phyloP scores from a whole-genome alignment of 1,284 basidiomycete species.

The Xerocomus amazonicus region DNA sequence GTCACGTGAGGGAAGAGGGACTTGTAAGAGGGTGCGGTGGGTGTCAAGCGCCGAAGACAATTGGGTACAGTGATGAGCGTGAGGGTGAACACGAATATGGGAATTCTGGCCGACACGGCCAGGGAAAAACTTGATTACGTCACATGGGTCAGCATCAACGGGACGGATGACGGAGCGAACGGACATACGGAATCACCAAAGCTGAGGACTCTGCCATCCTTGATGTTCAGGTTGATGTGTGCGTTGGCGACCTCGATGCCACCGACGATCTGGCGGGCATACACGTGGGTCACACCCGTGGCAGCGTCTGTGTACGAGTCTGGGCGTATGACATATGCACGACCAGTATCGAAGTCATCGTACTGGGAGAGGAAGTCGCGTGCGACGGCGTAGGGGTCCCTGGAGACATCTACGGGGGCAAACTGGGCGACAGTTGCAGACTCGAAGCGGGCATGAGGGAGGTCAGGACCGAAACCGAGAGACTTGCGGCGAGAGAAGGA shows the following conservation, averaged over 20 bases:
- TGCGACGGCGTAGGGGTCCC: conserved; percentile 59
- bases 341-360: conserved; percentile 31
- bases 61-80: conserved; percentile 53
- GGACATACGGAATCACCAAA: conserved; percentile 74
- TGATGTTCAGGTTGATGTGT: conserved; percentile 88
- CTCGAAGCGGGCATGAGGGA: conserved; percentile 68
- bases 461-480: conserved; percentile 73
- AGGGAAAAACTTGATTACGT: conserved; percentile 55
- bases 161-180: conserved; percentile 13
- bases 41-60: conserved; percentile 35
- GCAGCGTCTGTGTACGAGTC: conserved; percentile 85
- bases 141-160: conserved; percentile 15
- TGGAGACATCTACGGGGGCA: conserved; percentile 33
- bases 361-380: conserved; percentile 49
- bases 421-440: conserved; percentile 38
- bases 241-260: conserved; percentile 86
- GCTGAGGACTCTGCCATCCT: conserved; percentile 74
- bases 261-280: conserved; percentile 76
- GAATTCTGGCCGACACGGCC: conserved; percentile 43
- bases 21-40: conserved; percentile 19
- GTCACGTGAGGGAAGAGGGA: conserved; percentile 10
- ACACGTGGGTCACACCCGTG: conserved; percentile 84
- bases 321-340: conserved; percentile 58
- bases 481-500: conserved; percentile 54
- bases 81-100: conserved; percentile 44